phyloP scores from a whole-genome alignment of 2,329 filamentous ascomycete species.

The Colletotrichum tabaci region DNA sequence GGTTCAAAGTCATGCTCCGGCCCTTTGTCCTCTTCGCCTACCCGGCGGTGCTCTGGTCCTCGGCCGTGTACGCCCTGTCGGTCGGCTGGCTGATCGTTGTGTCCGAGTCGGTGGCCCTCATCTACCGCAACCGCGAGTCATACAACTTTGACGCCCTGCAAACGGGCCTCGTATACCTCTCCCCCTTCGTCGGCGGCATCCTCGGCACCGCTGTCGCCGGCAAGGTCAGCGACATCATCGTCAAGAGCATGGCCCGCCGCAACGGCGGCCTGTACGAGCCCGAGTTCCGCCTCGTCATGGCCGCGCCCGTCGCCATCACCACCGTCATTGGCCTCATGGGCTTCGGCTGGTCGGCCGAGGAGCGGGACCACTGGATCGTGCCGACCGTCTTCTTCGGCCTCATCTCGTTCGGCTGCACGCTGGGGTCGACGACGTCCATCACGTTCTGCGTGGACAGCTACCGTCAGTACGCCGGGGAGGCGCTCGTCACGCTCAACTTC shows the following conservation, averaged over 20 bases:
- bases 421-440: slow-evolving; percentile 92
- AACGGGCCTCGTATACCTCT: slow-evolving; percentile 89
- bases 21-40: slow-evolving; percentile 92
- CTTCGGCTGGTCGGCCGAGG: slow-evolving; percentile 91
- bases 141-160: slow-evolving; percentile 89
- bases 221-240: slow-evolving; percentile 87
- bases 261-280: slow-evolving; percentile 98
- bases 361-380: slow-evolving; percentile 86
- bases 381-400: slow-evolving; percentile 95
- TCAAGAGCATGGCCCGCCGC: slow-evolving; percentile 83
- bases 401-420: slow-evolving; percentile 90
- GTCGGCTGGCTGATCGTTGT: slow-evolving; percentile 97
- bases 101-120: slow-evolving; percentile 86
- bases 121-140: slow-evolving; percentile 77
- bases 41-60: slow-evolving; percentile 90
- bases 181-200: slow-evolving; percentile 89
- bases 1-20: slow-evolving; percentile 82
- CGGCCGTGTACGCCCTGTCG: slow-evolving; percentile 87
- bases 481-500: slow-evolving; percentile 94
- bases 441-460: slow-evolving; percentile 97
- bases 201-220: slow-evolving; percentile 94
- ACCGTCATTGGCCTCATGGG: slow-evolving; percentile 93
- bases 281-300: slow-evolving; percentile 94
- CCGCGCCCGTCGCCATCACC: slow-evolving; percentile 80
- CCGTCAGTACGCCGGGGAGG: slow-evolving; percentile 92